Evolutionary conservation across 352 stramenopile genomes (phyloP).

Genomic region (Pythium rhizo-oryzae): DNA sequence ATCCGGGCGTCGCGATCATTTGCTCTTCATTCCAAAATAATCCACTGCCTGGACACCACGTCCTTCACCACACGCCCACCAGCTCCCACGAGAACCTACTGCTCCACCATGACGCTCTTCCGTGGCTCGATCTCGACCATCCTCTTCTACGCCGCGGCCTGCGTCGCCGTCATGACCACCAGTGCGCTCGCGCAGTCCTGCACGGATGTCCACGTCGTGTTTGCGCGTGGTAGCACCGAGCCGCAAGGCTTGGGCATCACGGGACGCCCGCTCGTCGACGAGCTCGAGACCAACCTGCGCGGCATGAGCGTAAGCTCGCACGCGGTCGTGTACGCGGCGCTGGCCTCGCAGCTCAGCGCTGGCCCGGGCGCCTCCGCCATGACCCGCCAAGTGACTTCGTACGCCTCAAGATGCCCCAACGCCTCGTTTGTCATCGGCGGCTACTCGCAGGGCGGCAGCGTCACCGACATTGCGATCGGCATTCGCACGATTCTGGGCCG

Average conservation of each 20-base stretch:
- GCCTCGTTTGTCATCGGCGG: not conserved
- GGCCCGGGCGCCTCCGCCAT: slow-evolving; percentile 41
- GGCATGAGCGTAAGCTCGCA: slow-evolving; percentile 40
- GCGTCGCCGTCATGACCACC: not conserved
- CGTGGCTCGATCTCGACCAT: too few relatives aligned
- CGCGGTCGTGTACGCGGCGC: slow-evolving; percentile 33
- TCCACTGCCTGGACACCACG: too few relatives aligned
- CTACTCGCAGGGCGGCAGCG: not conserved
- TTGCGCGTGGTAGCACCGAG: slow-evolving; percentile 38
- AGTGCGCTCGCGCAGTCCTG: not conserved
- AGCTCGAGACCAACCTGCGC: slow-evolving; percentile 26
- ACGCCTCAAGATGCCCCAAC: slow-evolving; percentile 33
- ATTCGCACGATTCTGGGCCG: not conserved
- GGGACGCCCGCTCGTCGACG: slow-evolving; percentile 29
- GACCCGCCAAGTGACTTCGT: slow-evolving; percentile 33
- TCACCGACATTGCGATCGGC: not conserved
- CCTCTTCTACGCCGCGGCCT: not conserved
- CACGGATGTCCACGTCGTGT: slow-evolving; percentile 27
- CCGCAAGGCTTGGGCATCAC: slow-evolving; percentile 30
- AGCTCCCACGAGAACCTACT: too few relatives aligned
- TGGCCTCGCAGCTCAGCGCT: slow-evolving; percentile 17
- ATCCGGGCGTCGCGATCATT: too few relatives aligned
- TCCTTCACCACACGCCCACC: too few relatives aligned
- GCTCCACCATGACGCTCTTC: too few relatives aligned
- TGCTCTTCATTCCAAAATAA: too few relatives aligned